Conservation (phyloP, 805 yeast species). For the Barnettozyma populi region DNA sequence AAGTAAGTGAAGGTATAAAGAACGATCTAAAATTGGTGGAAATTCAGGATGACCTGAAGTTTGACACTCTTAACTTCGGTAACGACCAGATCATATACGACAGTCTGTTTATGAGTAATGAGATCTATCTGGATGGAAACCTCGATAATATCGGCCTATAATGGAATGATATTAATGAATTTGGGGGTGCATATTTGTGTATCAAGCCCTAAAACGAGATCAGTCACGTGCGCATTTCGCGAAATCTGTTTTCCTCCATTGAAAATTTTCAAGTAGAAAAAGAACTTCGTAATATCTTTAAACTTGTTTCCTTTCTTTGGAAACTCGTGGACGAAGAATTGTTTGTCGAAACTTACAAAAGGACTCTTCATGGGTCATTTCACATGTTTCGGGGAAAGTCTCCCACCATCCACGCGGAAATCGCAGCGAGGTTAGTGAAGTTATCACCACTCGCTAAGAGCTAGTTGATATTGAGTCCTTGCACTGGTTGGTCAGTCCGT, state of each 20-base stretch:
- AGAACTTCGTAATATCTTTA: background rate
- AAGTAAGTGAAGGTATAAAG: slow-evolving; percentile 36
- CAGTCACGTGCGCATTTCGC: background rate
- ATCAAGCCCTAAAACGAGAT: background rate
- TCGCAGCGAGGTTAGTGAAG: slow-evolving; percentile 39
- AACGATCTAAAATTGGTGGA: slow-evolving; percentile 36
- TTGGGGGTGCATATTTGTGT: background rate
- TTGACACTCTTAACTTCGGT: slow-evolving; percentile 18
- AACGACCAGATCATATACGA: slow-evolving; percentile 20
- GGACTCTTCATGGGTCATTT: slow-evolving; percentile 26
- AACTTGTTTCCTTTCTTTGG: slow-evolving; percentile 14
- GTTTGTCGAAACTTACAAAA: slow-evolving; percentile 68
- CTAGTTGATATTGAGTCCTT: background rate
- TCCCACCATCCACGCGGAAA: slow-evolving; percentile 78
- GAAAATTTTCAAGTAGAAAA: background rate
- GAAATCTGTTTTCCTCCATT: background rate
- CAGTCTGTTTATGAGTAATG: slow-evolving; percentile 22
- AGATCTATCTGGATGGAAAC: slow-evolving; percentile 20
- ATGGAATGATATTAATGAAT: too few relatives aligned
- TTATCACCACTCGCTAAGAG: slow-evolving; percentile 31
- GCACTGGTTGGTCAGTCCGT: background rate
- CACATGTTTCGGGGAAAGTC: slow-evolving; percentile 80
- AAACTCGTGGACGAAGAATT: slow-evolving; percentile 71
- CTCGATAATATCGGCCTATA: background rate
- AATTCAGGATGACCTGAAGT: slow-evolving; percentile 21